These are phyloP conservation scores for Physcia stellaris DNA, from an alignment of 495 filamentous ascomycete genomes.

Conservation along the genomic window DNA sequence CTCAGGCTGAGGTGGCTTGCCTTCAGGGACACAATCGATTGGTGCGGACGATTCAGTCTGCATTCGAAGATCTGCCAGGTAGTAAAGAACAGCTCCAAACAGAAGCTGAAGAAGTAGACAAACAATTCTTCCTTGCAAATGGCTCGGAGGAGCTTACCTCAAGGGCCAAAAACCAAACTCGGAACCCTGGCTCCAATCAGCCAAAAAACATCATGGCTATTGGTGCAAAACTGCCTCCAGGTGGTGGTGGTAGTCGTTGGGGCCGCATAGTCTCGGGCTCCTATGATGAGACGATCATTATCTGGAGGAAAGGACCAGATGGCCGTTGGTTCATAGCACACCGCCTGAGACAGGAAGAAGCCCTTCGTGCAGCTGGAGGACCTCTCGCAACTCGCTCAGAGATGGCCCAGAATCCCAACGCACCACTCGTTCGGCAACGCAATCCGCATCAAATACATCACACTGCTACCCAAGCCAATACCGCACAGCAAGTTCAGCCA, in stretches of 20 bases:
- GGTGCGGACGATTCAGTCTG: constrained; percentile 87
- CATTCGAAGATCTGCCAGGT: constrained; percentile 78
- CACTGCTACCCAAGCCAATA: too few species aligned
- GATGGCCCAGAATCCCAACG: constrained; percentile 1
- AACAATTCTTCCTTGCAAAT: constrained; percentile 55
- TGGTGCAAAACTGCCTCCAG: constrained; percentile 74
- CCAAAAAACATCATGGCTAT: constrained; percentile 64
- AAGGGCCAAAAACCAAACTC: constrained; percentile 33
- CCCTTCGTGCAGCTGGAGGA: constrained; percentile 30
- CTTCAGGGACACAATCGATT: constrained; percentile 67
- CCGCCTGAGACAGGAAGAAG: constrained; percentile 53
- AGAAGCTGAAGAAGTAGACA: constrained; percentile 60
- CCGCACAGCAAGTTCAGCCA: too few species aligned
- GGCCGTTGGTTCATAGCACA: constrained; percentile 68
- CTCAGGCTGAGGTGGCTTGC: constrained; percentile 76
- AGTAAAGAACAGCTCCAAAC: constrained; percentile 55
- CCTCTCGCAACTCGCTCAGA: constrained; percentile 4
- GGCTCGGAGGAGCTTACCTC: constrained; percentile 39
- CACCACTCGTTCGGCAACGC: constrained; percentile 1
- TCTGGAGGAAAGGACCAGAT: constrained; percentile 76
- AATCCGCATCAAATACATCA: background rate
- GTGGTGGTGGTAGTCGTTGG: constrained; percentile 75
- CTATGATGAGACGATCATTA: constrained; percentile 88
- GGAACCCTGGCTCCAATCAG: constrained; percentile 64
- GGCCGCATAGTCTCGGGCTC: constrained; percentile 86